phyloP scores from a whole-genome alignment of 352 stramenopile species.

The Globisporangium iwayamae region DNA sequence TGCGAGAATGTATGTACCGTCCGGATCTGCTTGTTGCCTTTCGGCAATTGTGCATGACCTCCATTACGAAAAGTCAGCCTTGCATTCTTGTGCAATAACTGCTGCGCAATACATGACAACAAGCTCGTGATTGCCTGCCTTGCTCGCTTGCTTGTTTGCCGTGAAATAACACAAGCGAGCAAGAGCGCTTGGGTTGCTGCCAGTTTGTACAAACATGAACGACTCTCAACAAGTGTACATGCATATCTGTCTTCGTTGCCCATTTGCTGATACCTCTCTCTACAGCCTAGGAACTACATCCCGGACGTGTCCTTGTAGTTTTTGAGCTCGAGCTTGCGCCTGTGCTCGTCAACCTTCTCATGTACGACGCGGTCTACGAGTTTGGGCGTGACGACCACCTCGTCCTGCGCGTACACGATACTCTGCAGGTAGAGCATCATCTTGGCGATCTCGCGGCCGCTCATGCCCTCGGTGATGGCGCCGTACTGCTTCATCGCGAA shows the following conservation, averaged over 20 bases:
- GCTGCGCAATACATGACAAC: no score
- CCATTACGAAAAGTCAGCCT: no score
- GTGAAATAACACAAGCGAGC: no score
- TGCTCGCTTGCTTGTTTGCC: no score
- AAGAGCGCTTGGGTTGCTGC: no score
- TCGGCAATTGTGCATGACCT: no score
- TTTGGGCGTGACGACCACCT: slow-evolving; percentile 42
- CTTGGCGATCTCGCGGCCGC: slow-evolving; percentile 83
- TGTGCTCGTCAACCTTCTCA: slow-evolving; percentile 78
- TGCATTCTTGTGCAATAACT: no score
- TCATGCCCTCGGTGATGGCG: slow-evolving; percentile 68
- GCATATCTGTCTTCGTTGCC: neutral
- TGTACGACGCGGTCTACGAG: slow-evolving; percentile 57
- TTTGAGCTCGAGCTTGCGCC: slow-evolving; percentile 58
- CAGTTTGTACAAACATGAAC: no score
- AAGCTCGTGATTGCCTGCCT: no score
- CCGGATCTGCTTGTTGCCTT: no score
- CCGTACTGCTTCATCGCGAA: slow-evolving; percentile 46
- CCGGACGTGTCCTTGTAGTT: slow-evolving; percentile 17
- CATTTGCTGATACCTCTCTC: neutral
- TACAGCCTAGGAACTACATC: neutral
- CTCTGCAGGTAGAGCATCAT: slow-evolving; percentile 87
- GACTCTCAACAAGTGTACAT: no score
- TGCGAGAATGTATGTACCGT: neutral
- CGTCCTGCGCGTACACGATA: slow-evolving; percentile 73